Evolutionary conservation across 345 rosid species (phyloP), one percentile per base, ranked within the genome.

Genomic region (Fremontodendron californicum): DNA sequence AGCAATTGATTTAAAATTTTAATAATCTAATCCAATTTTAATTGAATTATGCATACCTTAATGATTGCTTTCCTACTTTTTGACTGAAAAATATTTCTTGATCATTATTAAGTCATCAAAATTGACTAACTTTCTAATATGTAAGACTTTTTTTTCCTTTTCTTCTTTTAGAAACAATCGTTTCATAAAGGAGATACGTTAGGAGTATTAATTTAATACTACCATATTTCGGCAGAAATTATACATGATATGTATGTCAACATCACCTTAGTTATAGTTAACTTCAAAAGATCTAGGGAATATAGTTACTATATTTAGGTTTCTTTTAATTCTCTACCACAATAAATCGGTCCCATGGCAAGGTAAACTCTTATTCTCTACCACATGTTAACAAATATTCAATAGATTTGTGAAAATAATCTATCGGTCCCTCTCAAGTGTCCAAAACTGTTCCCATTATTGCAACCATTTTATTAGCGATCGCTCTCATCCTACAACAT

Each of bases 11-110:
- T 21, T 23, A 55, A 55, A 33, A 33, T 33, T 33, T 33, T 3
- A 33, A 55, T 21, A 55, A 9, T 23, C n/a, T 3, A 9, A 55
- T 55, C n/a, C 8, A 45, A 45, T 45, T 45, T 45, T 45, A 45
- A 11, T 45, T 45, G 0, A 15, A 45, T 45, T 23, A 9, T 9
- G n/a, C 61, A 55, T 10, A 21, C 61, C 61, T 13, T 39, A 69
- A 72, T 52, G 75, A 65, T 73, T 82, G 75, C 27, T 51, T 77
- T 55, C 49, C 10, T 37, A 15, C 62, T 80, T 82, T 84, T 81
- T 78, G 76, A 77, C 84, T 68, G 23, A 11, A 58, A 80, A 55
- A 64, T 16, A 2, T 72, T 74, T 19, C 71, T 78, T 75, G 23
- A 71, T 76, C 69, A 77, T 81, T 57, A 72, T 42, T 55, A 31